Base-by-base conservation (phyloP, 1,284 basidiomycete genomes). In the Trametes hirsuta region DNA sequence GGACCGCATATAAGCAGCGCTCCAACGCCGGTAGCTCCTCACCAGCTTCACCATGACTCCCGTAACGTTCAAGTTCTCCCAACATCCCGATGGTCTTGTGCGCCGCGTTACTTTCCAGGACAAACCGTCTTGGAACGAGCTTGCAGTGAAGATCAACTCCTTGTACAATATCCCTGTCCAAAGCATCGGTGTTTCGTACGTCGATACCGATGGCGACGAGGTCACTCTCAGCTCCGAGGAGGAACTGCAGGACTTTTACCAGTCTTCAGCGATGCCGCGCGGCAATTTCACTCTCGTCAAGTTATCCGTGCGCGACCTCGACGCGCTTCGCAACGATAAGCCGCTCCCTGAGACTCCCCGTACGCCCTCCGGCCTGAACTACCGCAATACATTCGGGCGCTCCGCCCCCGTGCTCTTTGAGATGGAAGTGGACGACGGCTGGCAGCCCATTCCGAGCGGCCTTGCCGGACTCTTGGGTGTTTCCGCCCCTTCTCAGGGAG, bases 201-300 rank as follows among this genome's bases (percentile, higher is more conserved):
- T 86, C 49, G 90, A 92, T 72, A 70, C 70, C 37, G 89, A 91
- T 66, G 81, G 82, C 37, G 90, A 92, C 68, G 83, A 87, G 63
- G 83, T 92, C 59, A 91, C 89, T 11, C 77, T 91, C 61, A 88
- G 82, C 72, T 84, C 88, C 4, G 79, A 90, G 57, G 85, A 85
- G 39, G 88, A 90, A 71, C 78, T 90, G 10, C 78, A 79, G 55
- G 86, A 85, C 66, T 90, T 78, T 74, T 89, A 84, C 70, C 71
- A 73, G 30, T 63, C 63, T 25, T 63, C 66, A n/a, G 18, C 58
- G 2, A 51, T 42, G 21, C 58, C 59, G 21, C 45, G 44, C 55
- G 58, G 62, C 21, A 51, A 62, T 9, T 55, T 63, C 41, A 65
- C 52, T 49, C 62, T 75, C 40, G 74, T 86, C 73, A 89, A 84